Evolutionary conservation across 129 eudicot species (phyloP), one percentile per base, ranked within the genome.

Genomic region (Silybum marianum): DNA sequence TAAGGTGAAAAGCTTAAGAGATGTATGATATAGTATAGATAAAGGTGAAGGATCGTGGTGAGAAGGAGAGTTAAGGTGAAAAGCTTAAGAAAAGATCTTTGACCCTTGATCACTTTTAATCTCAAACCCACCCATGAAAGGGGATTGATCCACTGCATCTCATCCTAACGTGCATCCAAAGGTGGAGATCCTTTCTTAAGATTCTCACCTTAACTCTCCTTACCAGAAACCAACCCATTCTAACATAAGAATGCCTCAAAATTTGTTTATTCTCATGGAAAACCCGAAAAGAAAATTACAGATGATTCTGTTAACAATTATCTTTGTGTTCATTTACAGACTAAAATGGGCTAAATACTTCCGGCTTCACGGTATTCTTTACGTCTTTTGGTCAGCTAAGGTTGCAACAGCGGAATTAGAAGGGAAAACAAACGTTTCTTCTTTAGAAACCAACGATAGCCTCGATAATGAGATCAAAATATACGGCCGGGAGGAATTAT

Each of bases 371-470:
- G 97, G 90, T 40, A 95, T 92, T 84, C 92, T 95, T 72, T 89
- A 88, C 65, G 3, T 92, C 38, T 95, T 95, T 83, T 95, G 99
- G 99, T 95, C 99, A 0, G 99, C 97, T 13, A 95, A 92, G 73
- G 99, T 94, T 80, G 99, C 97, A 78, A 63, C 97, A 76, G 97
- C 97, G 1, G 88, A 78, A 16, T 82, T 89, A 58, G 96, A 95
- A 71, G 98, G 96, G 71, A 89, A 92, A 76, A 78, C 67, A 26
- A 73, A 9, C 7, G 84, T 10, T 58, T 54, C 30, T 68, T 32
- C 86, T 26, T 28, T 13, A 58, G 84, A 76, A 34, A 74, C 72
- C 38, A 79, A 42, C 28, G 22, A 73, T 34, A 67, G 19, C 36
- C 63, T 42, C 38, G 78, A 86, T 66, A 32, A 70, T 12, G 97